A percentile compares a stretch with the other conserved stretches of the same genome.
phyloP scores from a whole-genome alignment of 495 filamentous ascomycete genomes.

The Symbiotaphrina buchneri region DNA sequence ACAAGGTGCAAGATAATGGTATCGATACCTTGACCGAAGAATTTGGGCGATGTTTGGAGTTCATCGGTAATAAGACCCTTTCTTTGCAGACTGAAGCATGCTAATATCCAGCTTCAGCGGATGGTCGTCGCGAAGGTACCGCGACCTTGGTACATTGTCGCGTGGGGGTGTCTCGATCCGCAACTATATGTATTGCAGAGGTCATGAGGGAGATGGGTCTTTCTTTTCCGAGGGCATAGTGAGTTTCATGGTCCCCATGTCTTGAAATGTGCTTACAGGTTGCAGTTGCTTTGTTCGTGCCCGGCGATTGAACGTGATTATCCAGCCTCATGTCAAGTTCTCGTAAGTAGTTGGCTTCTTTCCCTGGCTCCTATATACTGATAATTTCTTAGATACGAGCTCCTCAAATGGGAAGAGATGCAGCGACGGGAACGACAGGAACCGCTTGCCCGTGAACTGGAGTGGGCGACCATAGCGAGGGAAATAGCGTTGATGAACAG shows the following conservation, averaged over 20 bases:
- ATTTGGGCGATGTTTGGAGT: constrained; percentile 69
- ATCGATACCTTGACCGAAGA: constrained; percentile 79
- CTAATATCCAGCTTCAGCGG: background rate
- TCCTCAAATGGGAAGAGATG: constrained; percentile 87
- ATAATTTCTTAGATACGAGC: constrained; percentile 12
- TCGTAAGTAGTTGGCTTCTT: constrained; percentile 19
- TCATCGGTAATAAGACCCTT: constrained; percentile 42
- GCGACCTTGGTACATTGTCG: constrained; percentile 95
- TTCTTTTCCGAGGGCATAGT: constrained; percentile 83
- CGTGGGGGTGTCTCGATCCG: constrained; percentile 83
- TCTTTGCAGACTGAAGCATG: constrained; percentile 3
- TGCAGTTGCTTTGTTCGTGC: constrained; percentile 76
- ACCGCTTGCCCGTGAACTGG: constrained; percentile 47
- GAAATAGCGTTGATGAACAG: constrained; percentile 93
- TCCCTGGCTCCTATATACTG: background rate
- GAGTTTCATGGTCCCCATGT: constrained; percentile 10
- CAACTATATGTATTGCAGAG: constrained; percentile 95
- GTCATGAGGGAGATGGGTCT: constrained; percentile 66
- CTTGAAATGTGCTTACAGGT: constrained; percentile 5
- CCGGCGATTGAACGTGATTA: constrained; percentile 58
- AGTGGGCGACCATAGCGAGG: constrained; percentile 72
- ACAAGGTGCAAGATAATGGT: constrained; percentile 85
- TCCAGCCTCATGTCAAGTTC: constrained; percentile 47
- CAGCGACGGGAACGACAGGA: constrained; percentile 21
- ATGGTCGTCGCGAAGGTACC: constrained; percentile 23